Conservation (phyloP, 2,329 filamentous ascomycete species). For the Diaporthe velutina region DNA sequence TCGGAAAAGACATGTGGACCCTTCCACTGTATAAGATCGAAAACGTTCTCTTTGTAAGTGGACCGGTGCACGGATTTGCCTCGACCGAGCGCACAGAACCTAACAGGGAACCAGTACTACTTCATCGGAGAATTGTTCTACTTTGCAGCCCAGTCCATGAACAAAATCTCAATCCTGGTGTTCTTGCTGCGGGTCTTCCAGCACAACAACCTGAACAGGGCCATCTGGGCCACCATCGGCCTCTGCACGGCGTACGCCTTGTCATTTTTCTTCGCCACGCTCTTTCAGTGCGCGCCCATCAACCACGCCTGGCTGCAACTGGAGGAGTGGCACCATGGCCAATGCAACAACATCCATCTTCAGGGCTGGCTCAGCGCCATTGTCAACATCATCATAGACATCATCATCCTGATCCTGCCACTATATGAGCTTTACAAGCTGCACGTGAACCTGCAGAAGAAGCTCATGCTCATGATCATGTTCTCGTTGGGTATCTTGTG, state of each 20-base stretch:
- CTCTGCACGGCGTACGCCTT: not conserved
- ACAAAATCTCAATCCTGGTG: constrained; percentile 13
- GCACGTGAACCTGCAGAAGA: constrained; percentile 20
- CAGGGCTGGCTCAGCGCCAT: constrained; percentile 40
- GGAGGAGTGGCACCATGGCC: constrained; percentile 17
- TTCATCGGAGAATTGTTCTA: constrained; percentile 21
- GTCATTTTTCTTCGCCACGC: constrained; percentile 13
- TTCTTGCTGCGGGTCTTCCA: constrained; percentile 21
- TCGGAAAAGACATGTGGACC: constrained; percentile 24
- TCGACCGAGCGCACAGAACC: not conserved
- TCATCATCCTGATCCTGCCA: constrained; percentile 50
- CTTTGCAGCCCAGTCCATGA: constrained; percentile 8
- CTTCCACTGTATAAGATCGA: constrained; percentile 10
- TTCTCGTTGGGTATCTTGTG: constrained; percentile 21
- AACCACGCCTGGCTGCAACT: constrained; percentile 19
- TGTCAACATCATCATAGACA: constrained; percentile 51
- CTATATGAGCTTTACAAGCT: constrained; percentile 41
- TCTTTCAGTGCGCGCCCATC: constrained; percentile 16
- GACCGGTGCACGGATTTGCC: too few species aligned
- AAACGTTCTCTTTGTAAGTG: constrained; percentile 20
- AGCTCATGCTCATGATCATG: constrained; percentile 14
- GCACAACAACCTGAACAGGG: not conserved
- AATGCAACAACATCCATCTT: constrained; percentile 22
- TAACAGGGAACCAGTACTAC: not conserved
- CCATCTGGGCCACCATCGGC: not conserved